Evolutionary conservation across 108 stramenopile species (phyloP).

Genomic region (Parmales sp.): DNA sequence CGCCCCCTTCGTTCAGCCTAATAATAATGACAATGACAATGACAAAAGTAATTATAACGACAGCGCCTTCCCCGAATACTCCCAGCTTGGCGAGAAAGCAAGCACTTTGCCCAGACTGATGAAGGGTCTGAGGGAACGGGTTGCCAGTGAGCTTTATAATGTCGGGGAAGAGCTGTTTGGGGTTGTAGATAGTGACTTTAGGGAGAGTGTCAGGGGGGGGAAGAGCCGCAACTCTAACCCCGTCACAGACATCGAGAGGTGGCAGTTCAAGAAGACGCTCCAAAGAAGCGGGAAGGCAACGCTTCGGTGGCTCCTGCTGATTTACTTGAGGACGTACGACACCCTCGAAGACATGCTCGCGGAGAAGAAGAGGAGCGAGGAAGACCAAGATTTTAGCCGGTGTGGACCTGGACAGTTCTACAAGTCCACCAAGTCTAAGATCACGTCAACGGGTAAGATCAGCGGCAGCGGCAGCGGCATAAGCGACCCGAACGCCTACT

Average conservation of each 20-base stretch:
- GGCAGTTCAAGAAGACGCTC: neutral
- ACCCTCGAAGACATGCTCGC: neutral
- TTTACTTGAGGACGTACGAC: conserved; percentile 1
- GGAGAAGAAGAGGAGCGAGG: neutral
- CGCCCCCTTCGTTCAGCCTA: neutral
- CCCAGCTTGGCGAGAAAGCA: neutral
- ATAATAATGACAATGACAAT: neutral
- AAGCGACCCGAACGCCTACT: neutral
- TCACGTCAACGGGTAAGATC: too few relatives aligned
- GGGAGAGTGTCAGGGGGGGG: neutral
- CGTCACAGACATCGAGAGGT: conserved; percentile 7
- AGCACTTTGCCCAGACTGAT: conserved; percentile 4
- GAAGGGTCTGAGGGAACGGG: neutral
- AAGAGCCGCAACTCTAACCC: neutral
- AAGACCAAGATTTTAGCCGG: too few relatives aligned
- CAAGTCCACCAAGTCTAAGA: too few relatives aligned
- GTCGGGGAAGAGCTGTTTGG: conserved; percentile 7
- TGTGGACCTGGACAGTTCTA: too few relatives aligned
- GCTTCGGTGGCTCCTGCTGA: neutral
- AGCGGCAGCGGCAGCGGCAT: neutral
- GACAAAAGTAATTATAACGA: neutral
- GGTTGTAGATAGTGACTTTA: conserved; percentile 1
- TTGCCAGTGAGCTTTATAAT: neutral
- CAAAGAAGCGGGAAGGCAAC: neutral
- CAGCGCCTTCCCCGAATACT: neutral